Conservation (phyloP, 2,329 filamentous ascomycete genomes). For the Monosporascus sp. region DNA sequence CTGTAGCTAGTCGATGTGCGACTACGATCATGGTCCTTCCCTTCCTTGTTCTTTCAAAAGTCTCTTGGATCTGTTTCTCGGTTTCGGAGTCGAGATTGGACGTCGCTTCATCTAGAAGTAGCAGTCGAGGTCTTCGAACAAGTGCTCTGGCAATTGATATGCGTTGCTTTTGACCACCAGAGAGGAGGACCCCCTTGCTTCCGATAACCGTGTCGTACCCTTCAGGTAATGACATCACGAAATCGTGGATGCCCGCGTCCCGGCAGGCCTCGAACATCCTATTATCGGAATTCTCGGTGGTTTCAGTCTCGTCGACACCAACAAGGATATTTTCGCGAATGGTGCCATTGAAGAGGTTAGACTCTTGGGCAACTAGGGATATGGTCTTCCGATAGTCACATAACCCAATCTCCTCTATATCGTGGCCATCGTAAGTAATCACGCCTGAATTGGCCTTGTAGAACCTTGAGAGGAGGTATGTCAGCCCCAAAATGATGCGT, state of each 20-base stretch:
- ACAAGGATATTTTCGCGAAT: conserved; percentile 63
- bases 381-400: conserved; percentile 58
- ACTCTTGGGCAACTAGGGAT: conserved; percentile 70
- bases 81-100: conserved; percentile 59
- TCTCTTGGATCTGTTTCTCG: conserved; percentile 53
- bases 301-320: conserved; percentile 47
- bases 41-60: conserved; percentile 60
- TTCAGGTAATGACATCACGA: conserved; percentile 61
- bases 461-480: conserved; percentile 39
- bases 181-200: conserved; percentile 59
- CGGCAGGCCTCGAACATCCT: conserved; percentile 47
- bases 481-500: neutral
- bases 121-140: conserved; percentile 57
- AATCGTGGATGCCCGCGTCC: conserved; percentile 65
- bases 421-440: conserved; percentile 58
- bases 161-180: conserved; percentile 66
- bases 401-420: conserved; percentile 55
- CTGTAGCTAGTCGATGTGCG: conserved; percentile 70
- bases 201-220: conserved; percentile 68
- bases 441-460: conserved; percentile 62
- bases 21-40: conserved; percentile 67
- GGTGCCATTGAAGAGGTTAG: conserved; percentile 61
- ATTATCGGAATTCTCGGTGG: conserved; percentile 43
- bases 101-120: conserved; percentile 70
- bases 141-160: conserved; percentile 69